Percentiles rank a stretch among this genome's conserved stretches.
Evolutionary conservation across 2,329 filamentous ascomycete species (phyloP).

Genomic region (Fusarium sacchari): DNA sequence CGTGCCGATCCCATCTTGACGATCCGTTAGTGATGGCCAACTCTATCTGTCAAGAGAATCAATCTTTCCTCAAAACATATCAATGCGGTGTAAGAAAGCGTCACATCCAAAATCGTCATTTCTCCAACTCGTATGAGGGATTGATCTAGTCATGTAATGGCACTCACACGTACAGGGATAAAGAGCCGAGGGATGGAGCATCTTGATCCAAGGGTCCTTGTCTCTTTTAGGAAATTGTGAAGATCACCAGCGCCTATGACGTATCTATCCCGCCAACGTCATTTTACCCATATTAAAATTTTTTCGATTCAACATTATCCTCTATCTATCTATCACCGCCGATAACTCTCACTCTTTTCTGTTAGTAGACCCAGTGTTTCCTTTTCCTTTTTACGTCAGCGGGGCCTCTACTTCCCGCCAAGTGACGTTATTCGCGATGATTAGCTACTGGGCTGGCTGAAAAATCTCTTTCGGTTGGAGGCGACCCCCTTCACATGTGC

Average conservation of each 20-base stretch:
- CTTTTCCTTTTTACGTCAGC: constrained; percentile 16
- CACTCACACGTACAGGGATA: not conserved
- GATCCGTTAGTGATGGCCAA: not conserved
- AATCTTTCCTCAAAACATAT: not conserved
- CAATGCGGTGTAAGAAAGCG: not conserved
- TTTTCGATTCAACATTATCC: not conserved
- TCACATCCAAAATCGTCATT: not conserved
- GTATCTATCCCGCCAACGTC: constrained; percentile 8
- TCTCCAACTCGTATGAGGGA: constrained; percentile 1
- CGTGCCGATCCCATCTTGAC: not conserved
- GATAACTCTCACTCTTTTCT: not conserved
- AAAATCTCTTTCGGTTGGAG: constrained; percentile 9
- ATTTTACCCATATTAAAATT: constrained; percentile 21
- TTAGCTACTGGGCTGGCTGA: no score
- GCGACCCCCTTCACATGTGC: not conserved
- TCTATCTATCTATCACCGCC: not conserved
- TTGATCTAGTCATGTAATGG: constrained; percentile 15
- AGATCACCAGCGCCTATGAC: constrained; percentile 21
- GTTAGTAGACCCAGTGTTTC: not conserved
- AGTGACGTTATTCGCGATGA: not conserved
- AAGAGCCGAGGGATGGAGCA: constrained; percentile 23
- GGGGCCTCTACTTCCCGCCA: not conserved
- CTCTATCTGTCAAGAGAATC: not conserved
- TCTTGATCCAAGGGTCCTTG: constrained; percentile 18
- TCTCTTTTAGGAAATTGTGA: constrained; percentile 15